A percentile compares a stretch with the other conserved stretches of the same genome.
Evolutionary conservation across 805 yeast genomes (phyloP).

Genomic region (Ogataea wickerhamii): DNA sequence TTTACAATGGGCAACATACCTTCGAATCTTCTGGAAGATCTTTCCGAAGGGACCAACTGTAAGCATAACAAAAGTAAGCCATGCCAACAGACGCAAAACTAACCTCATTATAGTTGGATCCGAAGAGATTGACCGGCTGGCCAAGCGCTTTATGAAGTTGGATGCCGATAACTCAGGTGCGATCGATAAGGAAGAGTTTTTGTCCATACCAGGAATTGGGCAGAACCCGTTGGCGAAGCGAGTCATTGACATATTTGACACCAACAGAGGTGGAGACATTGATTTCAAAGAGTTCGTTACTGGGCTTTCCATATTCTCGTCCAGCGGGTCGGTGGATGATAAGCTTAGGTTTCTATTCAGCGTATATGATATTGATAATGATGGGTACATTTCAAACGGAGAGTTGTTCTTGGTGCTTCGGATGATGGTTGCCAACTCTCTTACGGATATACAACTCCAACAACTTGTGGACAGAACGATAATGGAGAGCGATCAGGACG

Average conservation of each 20-base stretch:
- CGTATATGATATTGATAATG: conserved; percentile 93
- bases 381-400: conserved; percentile 93
- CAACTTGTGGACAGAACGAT: conserved; percentile 97
- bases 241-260: conserved; percentile 90
- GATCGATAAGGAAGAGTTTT: conserved; percentile 84
- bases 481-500: conserved; percentile 85
- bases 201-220: conserved; percentile 88
- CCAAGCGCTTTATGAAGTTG: conserved; percentile 90
- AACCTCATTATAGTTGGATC: conserved; percentile 53
- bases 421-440: conserved; percentile 94
- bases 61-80: conserved; percentile 23
- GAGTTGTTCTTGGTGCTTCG: conserved; percentile 88
- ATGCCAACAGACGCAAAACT: not conserved
- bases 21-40: conserved; percentile 51
- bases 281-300: conserved; percentile 92
- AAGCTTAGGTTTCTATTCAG: conserved; percentile 86
- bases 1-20: conserved; percentile 35
- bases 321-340: conserved; percentile 70
- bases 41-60: conserved; percentile 80
- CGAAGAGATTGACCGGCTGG: conserved; percentile 86
- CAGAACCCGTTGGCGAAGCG: conserved; percentile 87
- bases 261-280: conserved; percentile 86
- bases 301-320: conserved; percentile 67
- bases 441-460: conserved; percentile 83
- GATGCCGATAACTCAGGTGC: conserved; percentile 93